phyloP scores from a whole-genome alignment of 2,329 filamentous ascomycete species.

The Trichoderma atroviride region DNA sequence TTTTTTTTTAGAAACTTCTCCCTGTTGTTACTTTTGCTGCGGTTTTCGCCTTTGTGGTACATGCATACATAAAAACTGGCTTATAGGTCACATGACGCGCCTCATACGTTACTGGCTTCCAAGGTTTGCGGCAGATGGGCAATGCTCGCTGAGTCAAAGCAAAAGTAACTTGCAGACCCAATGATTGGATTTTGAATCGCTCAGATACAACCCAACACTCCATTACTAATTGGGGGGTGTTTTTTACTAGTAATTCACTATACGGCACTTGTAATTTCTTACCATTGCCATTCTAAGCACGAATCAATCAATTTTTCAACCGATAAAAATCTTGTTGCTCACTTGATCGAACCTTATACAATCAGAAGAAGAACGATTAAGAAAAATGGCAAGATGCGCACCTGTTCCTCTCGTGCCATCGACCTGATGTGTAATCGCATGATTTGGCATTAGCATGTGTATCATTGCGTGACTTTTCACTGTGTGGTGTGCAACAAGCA shows the following conservation, averaged over 20 bases:
- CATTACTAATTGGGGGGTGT: not conserved
- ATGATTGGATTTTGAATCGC: not conserved
- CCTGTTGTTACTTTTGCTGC: not conserved
- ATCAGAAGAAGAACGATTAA: too few species aligned
- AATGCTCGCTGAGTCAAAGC: not conserved
- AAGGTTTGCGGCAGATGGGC: not conserved
- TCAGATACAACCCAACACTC: not conserved
- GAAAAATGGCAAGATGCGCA: conserved; percentile 12
- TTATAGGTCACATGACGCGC: conserved; percentile 15
- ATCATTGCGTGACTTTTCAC: conserved; percentile 13
- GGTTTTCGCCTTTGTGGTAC: not conserved
- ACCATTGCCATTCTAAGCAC: not conserved
- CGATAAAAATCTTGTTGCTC: not conserved
- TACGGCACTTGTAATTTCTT: not conserved
- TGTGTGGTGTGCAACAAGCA: not conserved
- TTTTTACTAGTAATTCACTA: not conserved
- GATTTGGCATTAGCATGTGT: not conserved
- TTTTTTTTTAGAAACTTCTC: not conserved
- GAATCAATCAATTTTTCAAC: not conserved
- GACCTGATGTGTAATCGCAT: conserved; percentile 17
- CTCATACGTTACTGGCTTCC: not conserved
- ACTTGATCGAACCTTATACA: not conserved
- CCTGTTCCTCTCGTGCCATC: conserved; percentile 12
- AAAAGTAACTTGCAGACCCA: too few species aligned
- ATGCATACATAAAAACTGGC: not conserved